Evolutionary conservation across 768 basidiomycete species (phyloP), one percentile per base, ranked within the genome.

Genomic region (Lepiota venenata): DNA sequence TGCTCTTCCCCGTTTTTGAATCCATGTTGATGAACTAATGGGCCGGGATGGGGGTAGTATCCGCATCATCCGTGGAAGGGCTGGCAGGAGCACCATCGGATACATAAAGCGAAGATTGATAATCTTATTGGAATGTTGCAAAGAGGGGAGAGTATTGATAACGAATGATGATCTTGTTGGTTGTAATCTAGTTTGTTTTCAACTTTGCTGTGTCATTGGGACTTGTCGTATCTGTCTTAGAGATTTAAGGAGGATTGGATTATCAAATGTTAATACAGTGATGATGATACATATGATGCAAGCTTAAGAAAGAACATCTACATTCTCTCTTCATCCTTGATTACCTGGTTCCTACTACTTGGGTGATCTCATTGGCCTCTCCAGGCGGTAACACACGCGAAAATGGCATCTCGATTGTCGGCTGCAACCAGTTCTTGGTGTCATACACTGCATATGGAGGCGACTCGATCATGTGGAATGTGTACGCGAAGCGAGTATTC

Each of bases 351-450:
- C n/a, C 16, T 25, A 27, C 45, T 14, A 40, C 18, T 8, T 15
- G 29, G n/a, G 36, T 16, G n/a, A 47, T 32, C 21, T 53, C 49
- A 43, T 59, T 63, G n/a, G 58, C 59, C 49, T 63, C 64, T 16
- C 59, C 63, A 2, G 58, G 44, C 45, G 61, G 56, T 35, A 89
- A 63, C 21, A 89, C 70, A 58, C 70, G 78, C 21, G 84, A 78
- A 70, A 98, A 97, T 1, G 94, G 91, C 87, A 91, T 87, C 11
- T 75, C 80, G 9, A 72, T 58, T 2, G 93, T 93, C 1, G 95
- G 93, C 66, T 98, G 95, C 55, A 98, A 72, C 95, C 95, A 97
- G 65, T 97, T 98, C 81, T 91, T 91, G 63, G 83, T 79, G 57
- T 98, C 96, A 55, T 95, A 97, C 38, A 64, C 70, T 6, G 84